Percentiles rank a stretch among this genome's conserved stretches.
phyloP scores from a whole-genome alignment of 306 rosid genomes.

The Astragalus membranaceus region DNA sequence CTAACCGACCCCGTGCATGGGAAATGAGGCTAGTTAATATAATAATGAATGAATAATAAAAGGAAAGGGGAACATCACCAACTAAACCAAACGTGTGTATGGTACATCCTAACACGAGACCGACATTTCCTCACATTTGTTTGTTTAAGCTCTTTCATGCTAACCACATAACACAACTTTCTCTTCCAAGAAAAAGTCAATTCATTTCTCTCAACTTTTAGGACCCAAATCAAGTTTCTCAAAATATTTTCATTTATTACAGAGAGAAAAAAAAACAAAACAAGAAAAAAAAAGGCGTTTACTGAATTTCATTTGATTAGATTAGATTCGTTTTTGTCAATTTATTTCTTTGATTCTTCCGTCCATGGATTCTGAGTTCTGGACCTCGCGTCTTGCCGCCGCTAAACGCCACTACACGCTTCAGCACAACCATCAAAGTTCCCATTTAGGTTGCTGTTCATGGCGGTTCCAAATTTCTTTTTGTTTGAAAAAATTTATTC shows the following conservation, averaged over 20 bases:
- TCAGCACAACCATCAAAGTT: conserved; percentile 69
- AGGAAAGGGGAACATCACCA: neutral
- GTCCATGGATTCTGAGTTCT: conserved; percentile 88
- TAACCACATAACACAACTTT: conserved; percentile 30
- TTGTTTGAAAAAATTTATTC: neutral
- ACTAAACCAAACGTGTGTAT: conserved; percentile 26
- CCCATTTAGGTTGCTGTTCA: conserved; percentile 54
- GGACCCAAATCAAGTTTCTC: too few species aligned
- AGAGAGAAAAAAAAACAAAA: neutral
- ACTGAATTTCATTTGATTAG: too few species aligned
- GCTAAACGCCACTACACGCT: conserved; percentile 79
- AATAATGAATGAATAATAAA: neutral
- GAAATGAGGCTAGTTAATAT: too few species aligned
- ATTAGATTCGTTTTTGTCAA: neutral
- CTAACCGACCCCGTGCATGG: too few species aligned
- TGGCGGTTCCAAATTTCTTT: neutral
- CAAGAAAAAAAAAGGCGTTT: neutral
- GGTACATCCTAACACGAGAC: neutral
- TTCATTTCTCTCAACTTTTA: neutral
- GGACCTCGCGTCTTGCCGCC: conserved; percentile 94
- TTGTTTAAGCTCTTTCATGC: neutral
- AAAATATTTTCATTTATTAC: too few species aligned
- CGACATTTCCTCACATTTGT: conserved; percentile 29
- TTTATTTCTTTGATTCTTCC: conserved; percentile 32
- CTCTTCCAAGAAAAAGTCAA: conserved; percentile 42